A percentile compares a stretch with the other conserved stretches of the same genome.
Conservation (phyloP, 176 grass and related monocot species). For the Aegilops sharonensis region DNA sequence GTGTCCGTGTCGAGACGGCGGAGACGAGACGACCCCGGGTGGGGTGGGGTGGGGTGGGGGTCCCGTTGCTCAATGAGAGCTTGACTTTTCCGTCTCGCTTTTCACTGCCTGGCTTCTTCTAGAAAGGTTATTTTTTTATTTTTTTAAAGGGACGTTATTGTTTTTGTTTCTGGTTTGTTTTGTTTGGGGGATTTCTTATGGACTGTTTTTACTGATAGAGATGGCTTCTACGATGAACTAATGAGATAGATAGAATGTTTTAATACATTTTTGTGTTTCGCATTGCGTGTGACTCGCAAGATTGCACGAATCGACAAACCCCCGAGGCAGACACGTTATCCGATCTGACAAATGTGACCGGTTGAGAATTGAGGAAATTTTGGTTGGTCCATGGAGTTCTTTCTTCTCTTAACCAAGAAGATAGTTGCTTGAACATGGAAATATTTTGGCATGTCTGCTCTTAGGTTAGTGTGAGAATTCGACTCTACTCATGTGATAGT, state of each 20-base stretch:
- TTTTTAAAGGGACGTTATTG: background rate
- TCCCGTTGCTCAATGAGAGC: background rate
- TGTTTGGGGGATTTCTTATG: no score
- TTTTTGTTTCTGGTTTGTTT: background rate
- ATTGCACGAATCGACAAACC: no score
- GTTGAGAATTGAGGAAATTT: no score
- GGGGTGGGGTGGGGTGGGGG: background rate
- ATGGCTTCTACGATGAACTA: no score
- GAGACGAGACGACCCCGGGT: background rate
- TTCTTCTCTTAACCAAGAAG: background rate
- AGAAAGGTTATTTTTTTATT: background rate
- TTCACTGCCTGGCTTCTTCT: background rate
- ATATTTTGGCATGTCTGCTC: background rate
- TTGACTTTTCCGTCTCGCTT: background rate
- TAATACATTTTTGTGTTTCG: no score
- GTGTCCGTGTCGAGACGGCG: background rate
- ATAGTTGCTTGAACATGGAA: background rate
- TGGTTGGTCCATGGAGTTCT: no score
- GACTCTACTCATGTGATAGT: background rate
- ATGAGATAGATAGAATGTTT: no score
- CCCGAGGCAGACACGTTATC: no score
- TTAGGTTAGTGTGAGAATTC: background rate
- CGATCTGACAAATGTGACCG: no score
- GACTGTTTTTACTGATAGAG: no score
- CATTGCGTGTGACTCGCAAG: no score